A percentile compares a stretch with the other conserved stretches of the same genome.
These are phyloP conservation scores for Capronia coronata DNA, from an alignment of 2,329 filamentous ascomycete genomes.

Conservation along the genomic window DNA sequence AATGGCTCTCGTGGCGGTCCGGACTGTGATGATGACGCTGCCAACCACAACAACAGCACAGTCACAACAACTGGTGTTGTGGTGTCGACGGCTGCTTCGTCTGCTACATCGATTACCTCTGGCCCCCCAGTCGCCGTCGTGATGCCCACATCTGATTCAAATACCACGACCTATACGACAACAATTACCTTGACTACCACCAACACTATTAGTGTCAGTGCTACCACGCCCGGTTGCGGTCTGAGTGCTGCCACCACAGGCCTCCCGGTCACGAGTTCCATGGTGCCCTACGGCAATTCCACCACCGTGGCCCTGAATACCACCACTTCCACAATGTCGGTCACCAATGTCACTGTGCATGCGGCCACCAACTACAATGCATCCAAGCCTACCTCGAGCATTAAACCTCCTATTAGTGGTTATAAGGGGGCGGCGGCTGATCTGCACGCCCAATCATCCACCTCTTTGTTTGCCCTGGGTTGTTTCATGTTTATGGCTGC, in stretches of 20 bases:
- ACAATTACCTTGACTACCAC: constrained; percentile 22
- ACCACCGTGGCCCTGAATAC: constrained; percentile 21
- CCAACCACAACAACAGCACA: not conserved
- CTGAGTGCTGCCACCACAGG: constrained; percentile 16
- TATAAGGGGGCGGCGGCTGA: constrained; percentile 16
- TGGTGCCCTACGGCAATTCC: constrained; percentile 16
- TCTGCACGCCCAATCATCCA: constrained; percentile 8
- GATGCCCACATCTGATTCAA: not conserved
- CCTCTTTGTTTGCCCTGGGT: constrained; percentile 19
- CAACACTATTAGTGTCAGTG: constrained; percentile 17
- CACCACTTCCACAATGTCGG: constrained; percentile 19
- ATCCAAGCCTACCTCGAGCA: constrained; percentile 10
- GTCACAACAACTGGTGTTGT: not conserved
- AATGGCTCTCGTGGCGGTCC: constrained; percentile 3
- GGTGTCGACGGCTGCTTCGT: constrained; percentile 4
- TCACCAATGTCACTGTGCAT: constrained; percentile 16
- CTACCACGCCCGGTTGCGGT: constrained; percentile 9
- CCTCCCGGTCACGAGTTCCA: constrained; percentile 15
- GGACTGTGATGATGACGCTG: not conserved
- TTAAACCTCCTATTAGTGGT: constrained; percentile 19
- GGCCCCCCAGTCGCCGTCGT: not conserved
- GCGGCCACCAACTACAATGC: constrained; percentile 6
- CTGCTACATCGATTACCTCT: not conserved
- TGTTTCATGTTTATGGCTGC: constrained; percentile 14
- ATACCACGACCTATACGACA: constrained; percentile 5